These are phyloP conservation scores for Heterobasidion irregulare DNA, from an alignment of 1,284 basidiomycete species.

Conservation along the genomic window DNA sequence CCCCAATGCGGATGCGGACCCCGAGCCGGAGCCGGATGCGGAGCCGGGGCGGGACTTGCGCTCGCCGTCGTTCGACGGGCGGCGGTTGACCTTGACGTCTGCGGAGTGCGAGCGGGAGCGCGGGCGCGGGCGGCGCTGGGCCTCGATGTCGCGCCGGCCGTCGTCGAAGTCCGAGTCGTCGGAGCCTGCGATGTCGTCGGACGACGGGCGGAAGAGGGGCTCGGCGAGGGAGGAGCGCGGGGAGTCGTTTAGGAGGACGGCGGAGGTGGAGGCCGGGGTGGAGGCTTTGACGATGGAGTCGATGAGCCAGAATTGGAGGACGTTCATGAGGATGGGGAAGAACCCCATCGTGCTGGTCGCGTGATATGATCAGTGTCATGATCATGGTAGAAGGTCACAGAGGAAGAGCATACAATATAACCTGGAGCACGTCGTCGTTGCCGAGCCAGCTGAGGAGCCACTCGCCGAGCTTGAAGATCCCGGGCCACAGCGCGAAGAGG, in stretches of 20 bases:
- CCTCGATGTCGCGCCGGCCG: conserved; percentile 37
- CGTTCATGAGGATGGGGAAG: conserved; percentile 91
- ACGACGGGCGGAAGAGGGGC: conserved; percentile 37
- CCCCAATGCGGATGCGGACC: conserved; percentile 8
- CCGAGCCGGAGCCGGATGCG: conserved; percentile 14
- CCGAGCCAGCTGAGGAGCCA: conserved; percentile 82
- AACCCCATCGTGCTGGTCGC: conserved; percentile 75
- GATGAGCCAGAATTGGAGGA: conserved; percentile 84
- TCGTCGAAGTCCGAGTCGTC: conserved; percentile 58
- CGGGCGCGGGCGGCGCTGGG: conserved; percentile 22
- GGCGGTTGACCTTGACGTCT: conserved; percentile 12
- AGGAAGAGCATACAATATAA: conserved; percentile 55
- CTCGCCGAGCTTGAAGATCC: conserved; percentile 67
- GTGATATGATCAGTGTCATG: conserved; percentile 4
- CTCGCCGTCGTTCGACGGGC: conserved; percentile 18
- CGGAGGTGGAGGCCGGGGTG: conserved; percentile 17
- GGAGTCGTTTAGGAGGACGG: conserved; percentile 29
- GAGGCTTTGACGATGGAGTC: conserved; percentile 82
- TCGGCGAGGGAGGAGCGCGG: conserved; percentile 28
- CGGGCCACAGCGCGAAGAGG: conserved; percentile 65
- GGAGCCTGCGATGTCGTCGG: conserved; percentile 41
- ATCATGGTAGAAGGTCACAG: conserved; percentile 4
- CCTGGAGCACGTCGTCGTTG: conserved; percentile 59
- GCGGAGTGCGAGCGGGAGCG: conserved; percentile 18
- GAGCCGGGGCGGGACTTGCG: conserved; percentile 21